These are phyloP conservation scores for Apiospora arundinis DNA, from an alignment of 2,329 filamentous ascomycete genomes.

Conservation along the genomic window DNA sequence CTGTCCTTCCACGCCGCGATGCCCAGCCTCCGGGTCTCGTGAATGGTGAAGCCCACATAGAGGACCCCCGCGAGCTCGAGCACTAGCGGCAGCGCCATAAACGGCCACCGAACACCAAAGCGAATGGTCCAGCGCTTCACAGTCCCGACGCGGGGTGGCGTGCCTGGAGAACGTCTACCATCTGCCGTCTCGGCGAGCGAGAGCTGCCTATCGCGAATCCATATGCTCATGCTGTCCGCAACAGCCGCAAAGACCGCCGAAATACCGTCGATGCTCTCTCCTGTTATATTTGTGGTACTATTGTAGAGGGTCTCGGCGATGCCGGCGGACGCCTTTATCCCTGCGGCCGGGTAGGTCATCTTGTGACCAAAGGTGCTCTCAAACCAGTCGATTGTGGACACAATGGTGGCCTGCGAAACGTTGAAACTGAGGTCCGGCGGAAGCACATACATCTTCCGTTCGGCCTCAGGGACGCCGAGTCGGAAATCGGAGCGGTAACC, in stretches of 20 bases:
- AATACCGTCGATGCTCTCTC: not conserved
- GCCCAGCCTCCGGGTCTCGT: not conserved
- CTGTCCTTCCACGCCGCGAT: not conserved
- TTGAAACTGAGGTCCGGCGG: not conserved
- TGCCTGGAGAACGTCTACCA: not conserved
- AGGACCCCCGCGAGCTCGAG: not conserved
- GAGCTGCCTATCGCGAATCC: not conserved
- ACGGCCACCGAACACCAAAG: not conserved
- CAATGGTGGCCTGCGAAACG: not conserved
- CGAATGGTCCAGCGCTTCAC: not conserved
- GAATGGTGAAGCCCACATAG: not conserved
- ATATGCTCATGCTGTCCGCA: not conserved
- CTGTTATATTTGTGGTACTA: too few species aligned
- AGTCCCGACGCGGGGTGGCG: not conserved
- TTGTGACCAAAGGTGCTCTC: not conserved
- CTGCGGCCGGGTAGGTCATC: not conserved
- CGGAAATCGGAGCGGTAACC: not conserved
- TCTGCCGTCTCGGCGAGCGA: not conserved
- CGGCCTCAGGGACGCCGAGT: not conserved
- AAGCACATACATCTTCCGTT: not conserved
- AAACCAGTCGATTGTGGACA: not conserved
- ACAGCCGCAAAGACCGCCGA: not conserved
- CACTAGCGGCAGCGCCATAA: not conserved
- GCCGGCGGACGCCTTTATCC: not conserved
- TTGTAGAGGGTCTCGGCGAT: not conserved